phyloP scores from a whole-genome alignment of 768 basidiomycete genomes.

The Podaxis sp. region DNA sequence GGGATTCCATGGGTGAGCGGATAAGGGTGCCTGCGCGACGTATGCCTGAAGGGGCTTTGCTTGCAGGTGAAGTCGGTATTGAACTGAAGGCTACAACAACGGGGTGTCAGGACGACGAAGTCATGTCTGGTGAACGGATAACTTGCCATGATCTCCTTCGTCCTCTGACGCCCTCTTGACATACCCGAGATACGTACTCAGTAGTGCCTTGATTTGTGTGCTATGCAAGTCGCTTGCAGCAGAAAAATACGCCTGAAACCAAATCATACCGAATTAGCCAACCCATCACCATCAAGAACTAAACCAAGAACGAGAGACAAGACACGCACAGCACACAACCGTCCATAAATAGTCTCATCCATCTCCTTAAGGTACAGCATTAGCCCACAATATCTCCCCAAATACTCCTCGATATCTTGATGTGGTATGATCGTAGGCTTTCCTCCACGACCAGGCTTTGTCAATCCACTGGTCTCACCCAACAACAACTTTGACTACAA shows the following conservation, averaged over 20 bases:
- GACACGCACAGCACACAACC: conserved; percentile 78
- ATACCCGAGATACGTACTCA: conserved; percentile 54
- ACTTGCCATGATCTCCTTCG: conserved; percentile 68
- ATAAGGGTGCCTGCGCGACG: conserved; percentile 84
- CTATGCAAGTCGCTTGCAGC: conserved; percentile 80
- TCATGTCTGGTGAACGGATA: not conserved
- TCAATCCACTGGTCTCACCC: conserved; percentile 60
- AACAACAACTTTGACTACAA: conserved; percentile 66
- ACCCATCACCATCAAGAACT: not conserved
- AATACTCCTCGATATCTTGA: conserved; percentile 72
- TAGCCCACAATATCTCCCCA: conserved; percentile 86
- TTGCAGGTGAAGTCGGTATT: conserved; percentile 33
- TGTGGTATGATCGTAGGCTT: conserved; percentile 60
- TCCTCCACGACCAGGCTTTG: conserved; percentile 36
- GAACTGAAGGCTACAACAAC: conserved; percentile 45
- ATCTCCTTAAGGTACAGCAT: conserved; percentile 95
- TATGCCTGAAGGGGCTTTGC: conserved; percentile 59
- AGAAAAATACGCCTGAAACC: conserved; percentile 84
- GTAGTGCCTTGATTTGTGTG: conserved; percentile 74
- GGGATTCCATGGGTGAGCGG: conserved; percentile 69
- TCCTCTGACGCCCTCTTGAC: conserved; percentile 74
- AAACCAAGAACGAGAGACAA: conserved; percentile 16
- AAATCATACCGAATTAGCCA: conserved; percentile 7
- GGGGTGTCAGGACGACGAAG: not conserved
- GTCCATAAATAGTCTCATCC: conserved; percentile 86